Evolutionary conservation across 371 early-diverging fungal genomes (phyloP).

Genomic region (Rozella allomycis): DNA sequence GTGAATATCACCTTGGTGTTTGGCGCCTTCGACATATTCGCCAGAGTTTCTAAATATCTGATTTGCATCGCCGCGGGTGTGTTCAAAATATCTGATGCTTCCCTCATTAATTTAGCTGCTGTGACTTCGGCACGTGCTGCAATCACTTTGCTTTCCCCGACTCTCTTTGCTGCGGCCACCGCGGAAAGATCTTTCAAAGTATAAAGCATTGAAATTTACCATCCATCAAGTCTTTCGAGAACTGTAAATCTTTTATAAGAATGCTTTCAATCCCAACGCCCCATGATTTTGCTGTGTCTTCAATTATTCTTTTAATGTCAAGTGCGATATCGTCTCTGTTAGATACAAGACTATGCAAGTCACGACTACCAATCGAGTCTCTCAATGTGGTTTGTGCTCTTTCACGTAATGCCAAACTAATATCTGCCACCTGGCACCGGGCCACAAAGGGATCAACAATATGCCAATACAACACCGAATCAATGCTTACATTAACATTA

Average conservation of each 20-base stretch:
- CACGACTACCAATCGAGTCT: slow-evolving; percentile 14
- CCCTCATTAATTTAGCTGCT: slow-evolving; percentile 73
- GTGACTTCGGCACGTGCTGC: slow-evolving; percentile 70
- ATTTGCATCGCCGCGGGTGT: slow-evolving; percentile 70
- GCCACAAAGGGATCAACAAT: slow-evolving; percentile 54
- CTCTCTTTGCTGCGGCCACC: slow-evolving; percentile 70
- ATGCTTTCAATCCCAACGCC: slow-evolving; percentile 59
- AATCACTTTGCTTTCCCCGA: slow-evolving; percentile 74
- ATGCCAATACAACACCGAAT: slow-evolving; percentile 68
- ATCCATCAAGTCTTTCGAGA: slow-evolving; percentile 50
- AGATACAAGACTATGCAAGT: slow-evolving; percentile 54
- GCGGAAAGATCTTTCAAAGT: slow-evolving; percentile 60
- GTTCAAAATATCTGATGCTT: slow-evolving; percentile 37
- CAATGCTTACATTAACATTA: slow-evolving; percentile 56
- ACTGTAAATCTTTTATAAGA: slow-evolving; percentile 62
- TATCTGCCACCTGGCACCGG: slow-evolving; percentile 44
- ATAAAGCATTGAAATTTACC: no score
- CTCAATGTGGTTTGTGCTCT: slow-evolving; percentile 37
- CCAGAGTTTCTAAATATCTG: slow-evolving; percentile 67
- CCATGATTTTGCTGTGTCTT: slow-evolving; percentile 44
- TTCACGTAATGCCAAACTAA: slow-evolving; percentile 49
- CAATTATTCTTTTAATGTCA: slow-evolving; percentile 56
- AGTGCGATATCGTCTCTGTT: slow-evolving; percentile 62
- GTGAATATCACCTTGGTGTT: slow-evolving; percentile 45
- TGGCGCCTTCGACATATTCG: slow-evolving; percentile 34